phyloP scores from a whole-genome alignment of 1,139 yeast species.

The Blastobotrys serpentis region DNA sequence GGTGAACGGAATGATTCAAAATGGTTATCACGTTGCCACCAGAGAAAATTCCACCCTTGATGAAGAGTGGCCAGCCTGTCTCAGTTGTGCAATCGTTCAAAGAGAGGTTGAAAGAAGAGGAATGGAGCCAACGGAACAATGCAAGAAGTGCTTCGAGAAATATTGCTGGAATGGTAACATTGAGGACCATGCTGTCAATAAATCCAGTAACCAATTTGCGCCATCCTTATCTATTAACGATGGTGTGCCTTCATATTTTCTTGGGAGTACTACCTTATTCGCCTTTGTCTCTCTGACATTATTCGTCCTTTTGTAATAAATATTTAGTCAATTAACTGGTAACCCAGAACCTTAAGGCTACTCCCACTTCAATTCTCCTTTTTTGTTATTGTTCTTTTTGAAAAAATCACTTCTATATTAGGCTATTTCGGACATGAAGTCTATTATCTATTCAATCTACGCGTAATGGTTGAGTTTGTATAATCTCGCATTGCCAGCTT shows the following conservation, averaged over 20 bases:
- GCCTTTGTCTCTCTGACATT: background rate
- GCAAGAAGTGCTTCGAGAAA: slow-evolving; percentile 65
- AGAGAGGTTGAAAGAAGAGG: slow-evolving; percentile 77
- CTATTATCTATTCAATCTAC: slow-evolving; percentile 9
- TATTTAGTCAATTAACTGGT: no score
- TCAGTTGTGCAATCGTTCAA: slow-evolving; percentile 85
- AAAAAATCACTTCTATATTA: no score
- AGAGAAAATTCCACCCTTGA: slow-evolving; percentile 73
- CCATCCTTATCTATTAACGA: slow-evolving; percentile 20
- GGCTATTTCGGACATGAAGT: no score
- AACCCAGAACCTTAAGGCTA: no score
- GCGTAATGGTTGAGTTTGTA: slow-evolving; percentile 85
- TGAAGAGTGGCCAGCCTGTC: slow-evolving; percentile 72
- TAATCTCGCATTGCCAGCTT: slow-evolving; percentile 82
- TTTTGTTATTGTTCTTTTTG: no score
- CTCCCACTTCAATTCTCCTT: no score
- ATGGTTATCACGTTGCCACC: slow-evolving; percentile 79
- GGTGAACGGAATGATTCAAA: slow-evolving; percentile 61
- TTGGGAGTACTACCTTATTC: background rate
- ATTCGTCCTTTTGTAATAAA: background rate
- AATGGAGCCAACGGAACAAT: slow-evolving; percentile 66
- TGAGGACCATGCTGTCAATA: slow-evolving; percentile 21
- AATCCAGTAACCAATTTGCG: slow-evolving; percentile 20
- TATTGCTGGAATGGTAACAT: slow-evolving; percentile 82
- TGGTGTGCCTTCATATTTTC: slow-evolving; percentile 8